Evolutionary conservation across 352 stramenopile genomes (phyloP).

Genomic region (Globisporangium radiosum): DNA sequence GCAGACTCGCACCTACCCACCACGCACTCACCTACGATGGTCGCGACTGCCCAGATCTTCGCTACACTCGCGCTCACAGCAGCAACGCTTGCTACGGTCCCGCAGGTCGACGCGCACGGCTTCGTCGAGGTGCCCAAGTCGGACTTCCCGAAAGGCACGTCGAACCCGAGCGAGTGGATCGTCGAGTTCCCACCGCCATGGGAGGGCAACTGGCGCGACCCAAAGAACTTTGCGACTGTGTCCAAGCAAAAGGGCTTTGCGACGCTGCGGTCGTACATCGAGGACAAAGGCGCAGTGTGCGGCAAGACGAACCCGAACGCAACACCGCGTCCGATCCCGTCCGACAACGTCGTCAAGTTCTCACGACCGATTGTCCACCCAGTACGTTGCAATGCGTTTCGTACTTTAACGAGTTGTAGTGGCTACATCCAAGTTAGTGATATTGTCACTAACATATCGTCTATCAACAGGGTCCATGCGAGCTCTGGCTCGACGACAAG

Average conservation of each 20-base stretch:
- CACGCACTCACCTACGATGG: not conserved
- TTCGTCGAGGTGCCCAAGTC: conserved; percentile 4
- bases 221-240: conserved; percentile 1
- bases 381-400: not conserved
- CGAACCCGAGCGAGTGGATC: conserved; percentile 5
- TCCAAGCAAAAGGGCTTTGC: conserved; percentile 6
- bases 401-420: too few relatives aligned
- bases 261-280: conserved; percentile 16
- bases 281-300: conserved; percentile 15
- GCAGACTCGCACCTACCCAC: too few relatives aligned
- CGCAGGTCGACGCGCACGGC: not conserved
- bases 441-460: not conserved
- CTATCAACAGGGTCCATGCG: not conserved
- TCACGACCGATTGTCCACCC: not conserved
- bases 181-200: conserved; percentile 6
- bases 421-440: too few relatives aligned
- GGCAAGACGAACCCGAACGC: conserved; percentile 17
- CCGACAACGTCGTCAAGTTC: conserved; percentile 10
- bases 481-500: too few relatives aligned
- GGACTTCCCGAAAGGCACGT: not conserved
- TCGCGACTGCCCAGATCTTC: not conserved
- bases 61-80: not conserved
- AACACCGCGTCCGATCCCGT: not conserved
- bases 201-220: conserved; percentile 3
- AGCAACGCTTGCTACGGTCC: not conserved